Evolutionary conservation across 2,329 filamentous ascomycete genomes (phyloP), one percentile per base, ranked within the genome.

Genomic region (Aspergillus jensenii): DNA sequence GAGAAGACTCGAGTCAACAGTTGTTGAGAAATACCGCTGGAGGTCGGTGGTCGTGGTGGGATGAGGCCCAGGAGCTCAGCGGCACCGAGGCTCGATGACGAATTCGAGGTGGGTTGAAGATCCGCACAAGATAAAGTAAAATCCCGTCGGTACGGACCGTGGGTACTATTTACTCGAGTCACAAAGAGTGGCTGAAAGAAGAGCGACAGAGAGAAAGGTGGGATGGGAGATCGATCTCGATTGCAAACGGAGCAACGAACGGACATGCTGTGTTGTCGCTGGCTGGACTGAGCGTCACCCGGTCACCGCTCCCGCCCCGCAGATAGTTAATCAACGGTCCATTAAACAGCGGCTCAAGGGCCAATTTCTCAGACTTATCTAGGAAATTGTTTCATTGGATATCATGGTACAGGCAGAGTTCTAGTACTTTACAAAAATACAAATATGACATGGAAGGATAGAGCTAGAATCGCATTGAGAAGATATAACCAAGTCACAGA

Each of bases 251-350:
- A 51, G 44, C 57, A 61, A 43, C 53, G 56, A 58, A 62, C 57
- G 55, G 61, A 47, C 45, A 21, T 65, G 63, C 60, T 66, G 62
- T 66, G 65, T 65, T 65, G 64, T 67, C 62, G 63, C 59, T 49
- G 54, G 57, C 39, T 57, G 46, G 55, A 52, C 37, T 57, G 39
- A 39, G 52, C 35, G 63, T 65, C 60, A 61, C 59, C 59, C 59
- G 59, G 64, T 65, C 64, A 66, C 64, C 64, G 64, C 57, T 60
- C 17, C 58, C 56, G 58, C 65, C 64, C 64, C 62, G 59, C 63
- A 55, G 40, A 55, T 54, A 55, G 27, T 31, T 31, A 9, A 31
- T 31, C 27, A 55, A 55, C 21, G 27, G 12, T 21, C 25, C 15
- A 47, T 25, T 21, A 11, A 8, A 25, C 14, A 35, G 31, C 21